Base-by-base conservation (phyloP, 2,329 filamentous ascomycete species). In the Fusarium siculi region DNA sequence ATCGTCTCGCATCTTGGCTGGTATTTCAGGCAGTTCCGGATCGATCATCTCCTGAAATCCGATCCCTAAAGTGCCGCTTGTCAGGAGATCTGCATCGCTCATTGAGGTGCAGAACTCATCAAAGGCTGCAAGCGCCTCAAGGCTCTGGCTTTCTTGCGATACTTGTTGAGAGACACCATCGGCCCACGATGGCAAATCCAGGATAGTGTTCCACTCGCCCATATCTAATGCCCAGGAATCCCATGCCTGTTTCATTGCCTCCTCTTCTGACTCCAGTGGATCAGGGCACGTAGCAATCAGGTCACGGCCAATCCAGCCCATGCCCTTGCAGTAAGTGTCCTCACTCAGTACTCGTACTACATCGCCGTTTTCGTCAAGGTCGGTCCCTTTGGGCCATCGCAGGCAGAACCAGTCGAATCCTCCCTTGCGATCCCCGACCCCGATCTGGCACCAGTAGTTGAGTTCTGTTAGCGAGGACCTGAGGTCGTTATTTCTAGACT, bases 371-470 rank as follows among this genome's bases (percentile, higher is more conserved):
- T 88, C 85, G 76, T 96, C 91, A 7, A 91, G 78, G 77, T 96
- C 93, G 30, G 86, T 86, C 0, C 93, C 93, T 49, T 87, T 88
- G 14, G 93, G 93, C 90, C 92, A 96, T 63, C 92, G 88, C 53
- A 92, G 90, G 75, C 93, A 91, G 76, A 97, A 93, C 96, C 97
- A 99, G 76, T 96, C 93, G 49, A 97, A 88, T 0, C 96, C 96
- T 25, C 93, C 93, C 75, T 93, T 93, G n/a, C 90, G 87, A 79
- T 97, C 96, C 9, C 96, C 97, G 15, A 99, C 90, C 0, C 93
- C 94, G 82, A 98, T 95, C 80, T 99, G 96, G 80, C 97, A 99
- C 96, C 96, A 99, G 79, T 97, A 96, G 79, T 97, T 92, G 34
- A 99, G 87, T 69, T 98, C 95, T 63, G 88, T 91, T 54, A 99